Evolutionary conservation across 345 rosid species (phyloP), one percentile per base, ranked within the genome.

Genomic region (Theobroma cacao): DNA sequence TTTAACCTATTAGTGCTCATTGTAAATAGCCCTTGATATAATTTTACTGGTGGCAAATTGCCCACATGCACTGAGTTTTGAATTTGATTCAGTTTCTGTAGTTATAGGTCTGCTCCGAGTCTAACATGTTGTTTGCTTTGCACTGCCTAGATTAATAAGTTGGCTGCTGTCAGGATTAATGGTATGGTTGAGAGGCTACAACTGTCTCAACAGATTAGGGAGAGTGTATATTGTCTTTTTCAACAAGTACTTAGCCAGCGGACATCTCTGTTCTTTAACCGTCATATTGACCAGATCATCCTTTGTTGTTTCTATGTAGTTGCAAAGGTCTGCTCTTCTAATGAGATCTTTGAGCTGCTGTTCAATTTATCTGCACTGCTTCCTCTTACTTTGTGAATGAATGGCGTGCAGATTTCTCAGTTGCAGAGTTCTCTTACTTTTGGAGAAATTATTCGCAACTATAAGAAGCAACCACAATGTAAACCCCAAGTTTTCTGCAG

Each of bases 391-490:
- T 76, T 33, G 38, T 82, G 62, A n/a, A 64, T 77, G 33, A 72
- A 83, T 85, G 63, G 38, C 77, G 30, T 84, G 84, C 90, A 96
- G 99, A 94, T 96, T 72, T 92, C 95, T 84, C 95, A 94, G 79
- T 83, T 90, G 82, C 87, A 83, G 45, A 41, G 1, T 41, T 41
- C 45, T 79, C 82, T 96, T 60, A 92, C 98, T 43, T 96, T 96
- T 78, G 86, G 81, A 87, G 98, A 94, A 76, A 94, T 96, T 68
- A 88, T 96, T 69, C 82, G 72, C 87, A 92, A 92, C 87, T 94
- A 92, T 77, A 84, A 94, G 85, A 96, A 92, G 93, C 99, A 96
- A 80, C 95, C 98, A 78, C 99, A 94, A 72, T 92, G 98, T 85
- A 94, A 92, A 83, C 94, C 95, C 33, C 94, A 88, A 79, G 97